Base-by-base conservation (phyloP, 2,329 filamentous ascomycete species). In the Hypoxylon sp. region DNA sequence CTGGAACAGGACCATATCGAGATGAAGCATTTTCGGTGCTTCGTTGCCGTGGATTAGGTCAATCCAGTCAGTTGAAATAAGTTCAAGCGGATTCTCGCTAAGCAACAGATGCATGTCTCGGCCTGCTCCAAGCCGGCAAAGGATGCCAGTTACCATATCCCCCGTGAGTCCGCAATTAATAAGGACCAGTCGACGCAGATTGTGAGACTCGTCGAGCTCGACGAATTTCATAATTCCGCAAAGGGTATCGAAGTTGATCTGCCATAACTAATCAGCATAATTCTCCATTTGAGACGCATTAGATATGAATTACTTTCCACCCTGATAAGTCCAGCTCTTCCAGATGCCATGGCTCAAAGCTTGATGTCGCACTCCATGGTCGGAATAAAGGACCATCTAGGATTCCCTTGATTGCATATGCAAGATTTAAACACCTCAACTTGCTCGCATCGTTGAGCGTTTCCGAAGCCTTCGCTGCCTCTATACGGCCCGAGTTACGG, bases 1-100 rank as follows among this genome's bases (percentile, higher is more conserved):
- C 19, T 80, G 78, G 69, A 88, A 87, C 66, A 88, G 85, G n/a
- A 87, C 79, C 85, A 88, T 87, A 68, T 87, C 84, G 66, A 87
- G 76, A 68, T 85, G 84, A 21, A 88, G 76, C 23, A 81, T 83
- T 66, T 80, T 83, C 0, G 85, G 85, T 1, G 84, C 84, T 67
- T 82, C 81, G 13, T 82, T 83, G 57, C 79, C 76, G 0, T 80
- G 77, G 25, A 89, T 82, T 6, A 84, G 82, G 19, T 80, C 78
- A 21, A 83, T 84, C 60, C 88, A 77, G 56, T 85, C 80, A 17
- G 83, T 83, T 30, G 87, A 83, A 1, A 83, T 85, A 10, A 81
- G 79, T 63, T 88, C 86, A 2, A 89, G 77, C 1, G 82, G 84
- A 69, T 87, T 88, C 30, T 82, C 83, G 70, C 82, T 85, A 41